A percentile compares a stretch with the other conserved stretches of the same genome.
Conservation (phyloP, 73 alveolate genomes). For the Symbiodinium natans region DNA sequence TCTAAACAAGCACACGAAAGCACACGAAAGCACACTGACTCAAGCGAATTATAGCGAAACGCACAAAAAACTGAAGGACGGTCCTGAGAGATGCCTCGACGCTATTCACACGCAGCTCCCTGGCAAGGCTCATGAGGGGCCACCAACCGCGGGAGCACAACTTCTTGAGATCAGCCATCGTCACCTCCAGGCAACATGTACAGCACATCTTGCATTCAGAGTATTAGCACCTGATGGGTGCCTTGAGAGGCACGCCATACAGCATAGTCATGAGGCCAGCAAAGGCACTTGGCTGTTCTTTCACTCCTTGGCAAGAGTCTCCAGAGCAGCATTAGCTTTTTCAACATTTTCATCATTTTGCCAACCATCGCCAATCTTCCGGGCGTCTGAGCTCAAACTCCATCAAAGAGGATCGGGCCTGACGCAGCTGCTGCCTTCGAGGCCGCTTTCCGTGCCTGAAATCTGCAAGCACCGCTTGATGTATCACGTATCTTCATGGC, state of each 20-base stretch:
- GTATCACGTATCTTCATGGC: no score
- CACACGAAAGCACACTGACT: no score
- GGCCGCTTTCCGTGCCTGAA: background rate
- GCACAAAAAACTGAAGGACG: background rate
- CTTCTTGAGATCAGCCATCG: background rate
- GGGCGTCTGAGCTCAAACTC: slow-evolving; percentile 41
- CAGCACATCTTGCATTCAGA: background rate
- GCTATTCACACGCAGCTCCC: slow-evolving; percentile 43
- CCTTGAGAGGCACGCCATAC: slow-evolving; percentile 87
- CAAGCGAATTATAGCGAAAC: no score
- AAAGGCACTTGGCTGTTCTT: slow-evolving; percentile 63
- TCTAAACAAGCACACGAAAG: no score
- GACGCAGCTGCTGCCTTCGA: slow-evolving; percentile 78
- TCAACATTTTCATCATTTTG: no score
- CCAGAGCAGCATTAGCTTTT: background rate
- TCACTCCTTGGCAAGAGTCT: background rate
- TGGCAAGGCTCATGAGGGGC: slow-evolving; percentile 52
- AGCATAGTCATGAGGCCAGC: slow-evolving; percentile 47
- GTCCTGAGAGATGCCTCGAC: slow-evolving; percentile 69
- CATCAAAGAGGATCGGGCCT: slow-evolving; percentile 50
- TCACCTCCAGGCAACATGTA: background rate
- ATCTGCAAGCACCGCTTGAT: no score
- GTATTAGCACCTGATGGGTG: background rate
- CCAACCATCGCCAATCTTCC: background rate
- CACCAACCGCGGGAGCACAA: slow-evolving; percentile 49